Percentiles rank a stretch among this genome's conserved stretches.
Evolutionary conservation across 805 yeast species (phyloP).

Genomic region (Barnettozyma vustinii): DNA sequence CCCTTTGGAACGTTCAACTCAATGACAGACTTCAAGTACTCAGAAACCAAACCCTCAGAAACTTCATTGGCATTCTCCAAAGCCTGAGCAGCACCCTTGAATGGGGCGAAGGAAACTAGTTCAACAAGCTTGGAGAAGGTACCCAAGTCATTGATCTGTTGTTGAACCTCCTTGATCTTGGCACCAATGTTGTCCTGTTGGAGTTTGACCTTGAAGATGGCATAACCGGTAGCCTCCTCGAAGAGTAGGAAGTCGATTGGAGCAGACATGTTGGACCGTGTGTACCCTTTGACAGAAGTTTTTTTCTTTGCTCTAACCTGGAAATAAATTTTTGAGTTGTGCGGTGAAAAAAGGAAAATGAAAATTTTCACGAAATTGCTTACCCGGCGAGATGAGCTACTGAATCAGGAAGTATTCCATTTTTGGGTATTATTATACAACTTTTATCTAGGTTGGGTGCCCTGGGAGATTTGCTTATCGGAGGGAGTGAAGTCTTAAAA

Average conservation of each 20-base stretch:
- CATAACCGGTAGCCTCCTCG: conserved; percentile 99
- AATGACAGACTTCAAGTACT: conserved; percentile 80
- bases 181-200: conserved; percentile 95
- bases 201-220: conserved; percentile 85
- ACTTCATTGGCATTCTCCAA: conserved; percentile 97
- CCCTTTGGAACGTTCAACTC: conserved; percentile 88
- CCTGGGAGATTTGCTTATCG: neutral
- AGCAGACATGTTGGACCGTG: conserved; percentile 39
- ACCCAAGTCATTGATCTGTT: conserved; percentile 78
- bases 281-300: neutral
- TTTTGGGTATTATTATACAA: neutral
- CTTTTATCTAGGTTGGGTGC: neutral
- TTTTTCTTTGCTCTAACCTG: neutral
- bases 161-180: conserved; percentile 89
- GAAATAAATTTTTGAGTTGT: conserved; percentile 1
- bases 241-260: conserved; percentile 86
- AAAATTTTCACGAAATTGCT: conserved; percentile 7
- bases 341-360: neutral
- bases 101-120: conserved; percentile 93
- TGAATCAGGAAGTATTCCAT: neutral
- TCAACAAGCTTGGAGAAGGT: conserved; percentile 89
- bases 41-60: conserved; percentile 94
- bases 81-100: conserved; percentile 99
- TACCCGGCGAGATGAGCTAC: conserved; percentile 10
- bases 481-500: neutral